Evolutionary conservation across 768 basidiomycete species (phyloP), one percentile per base, ranked within the genome.

Genomic region (Termitomyces sp.): DNA sequence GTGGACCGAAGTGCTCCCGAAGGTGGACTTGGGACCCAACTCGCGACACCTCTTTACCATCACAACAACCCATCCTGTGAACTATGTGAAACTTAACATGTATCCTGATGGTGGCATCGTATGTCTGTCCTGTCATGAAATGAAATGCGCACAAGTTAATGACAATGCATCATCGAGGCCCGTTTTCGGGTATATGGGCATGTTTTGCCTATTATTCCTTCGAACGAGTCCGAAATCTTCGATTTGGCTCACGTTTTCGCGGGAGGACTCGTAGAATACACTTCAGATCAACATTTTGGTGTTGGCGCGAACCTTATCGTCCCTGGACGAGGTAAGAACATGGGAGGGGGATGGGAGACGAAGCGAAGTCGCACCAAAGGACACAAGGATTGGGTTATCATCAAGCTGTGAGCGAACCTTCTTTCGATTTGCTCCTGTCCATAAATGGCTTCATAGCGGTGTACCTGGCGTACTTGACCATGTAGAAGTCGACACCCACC

Each of bases 341-440:
- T 99, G 94, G 87, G 95, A 5, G 95, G 97, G 68, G 97, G 97
- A 4, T 99, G 97, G 97, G 97, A 99, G 74, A 98, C 96, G 3
- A 93, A 90, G 70, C 81, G 97, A 61, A 95, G 90, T 67, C 80
- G 92, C 55, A 78, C 75, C 45, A 81, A 81, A 55, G 93, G 81
- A 41, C 94, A 95, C 72, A 91, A 85, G 49, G 95, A 98, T 66
- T 98, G 93, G 91, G 91, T 83, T 5, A 81, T 98, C 59, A 86
- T 96, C 57, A 90, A 88, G 74, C 76, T 99, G 92, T 94, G 68
- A 70, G 90, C 76, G 49, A 55, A 33, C 45, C 15, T 24, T 50
- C 30, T 49, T 45, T 22, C 24, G 48, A 24, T 18, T 22, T 49
- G 6, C 20, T 22, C 41, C 60, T 33, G 22, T 27, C 39, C 4